phyloP scores from a whole-genome alignment of 768 basidiomycete species.

The Daedaleopsis sinensis region DNA sequence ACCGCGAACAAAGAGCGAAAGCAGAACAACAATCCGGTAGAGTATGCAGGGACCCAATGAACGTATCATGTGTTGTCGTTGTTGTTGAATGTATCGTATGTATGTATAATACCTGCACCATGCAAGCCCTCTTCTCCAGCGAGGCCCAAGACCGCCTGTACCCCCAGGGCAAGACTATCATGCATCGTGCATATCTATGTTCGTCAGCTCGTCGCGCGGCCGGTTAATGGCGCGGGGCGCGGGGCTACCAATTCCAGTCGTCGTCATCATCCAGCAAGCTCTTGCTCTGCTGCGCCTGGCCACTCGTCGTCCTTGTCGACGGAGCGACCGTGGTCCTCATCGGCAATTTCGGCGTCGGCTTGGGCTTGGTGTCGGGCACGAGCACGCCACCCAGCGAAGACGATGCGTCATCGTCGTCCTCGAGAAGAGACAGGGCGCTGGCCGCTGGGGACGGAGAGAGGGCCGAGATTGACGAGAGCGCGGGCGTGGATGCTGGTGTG shows the following conservation, averaged over 20 bases:
- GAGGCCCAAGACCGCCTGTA: neutral
- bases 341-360: slow-evolving; percentile 7
- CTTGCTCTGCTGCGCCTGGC: slow-evolving; percentile 2
- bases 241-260: slow-evolving; percentile 63
- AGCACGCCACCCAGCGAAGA: slow-evolving; percentile 35
- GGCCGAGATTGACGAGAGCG: slow-evolving; percentile 22
- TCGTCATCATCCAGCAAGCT: slow-evolving; percentile 46
- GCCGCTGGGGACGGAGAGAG: slow-evolving; percentile 16
- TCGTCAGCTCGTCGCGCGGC: neutral
- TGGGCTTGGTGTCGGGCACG: slow-evolving; percentile 32
- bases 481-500: slow-evolving; percentile 15
- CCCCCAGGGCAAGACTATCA: no score
- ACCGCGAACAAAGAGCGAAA: neutral
- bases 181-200: neutral
- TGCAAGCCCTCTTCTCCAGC: neutral
- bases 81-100: no score
- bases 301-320: neutral
- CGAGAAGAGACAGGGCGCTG: slow-evolving; percentile 38
- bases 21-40: neutral
- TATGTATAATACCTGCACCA: no score
- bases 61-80: no score
- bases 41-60: neutral
- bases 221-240: neutral
- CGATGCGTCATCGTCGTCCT: slow-evolving; percentile 32
- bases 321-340: neutral